Evolutionary conservation across 2,329 filamentous ascomycete species (phyloP).

Genomic region (Penicillium occitanis): DNA sequence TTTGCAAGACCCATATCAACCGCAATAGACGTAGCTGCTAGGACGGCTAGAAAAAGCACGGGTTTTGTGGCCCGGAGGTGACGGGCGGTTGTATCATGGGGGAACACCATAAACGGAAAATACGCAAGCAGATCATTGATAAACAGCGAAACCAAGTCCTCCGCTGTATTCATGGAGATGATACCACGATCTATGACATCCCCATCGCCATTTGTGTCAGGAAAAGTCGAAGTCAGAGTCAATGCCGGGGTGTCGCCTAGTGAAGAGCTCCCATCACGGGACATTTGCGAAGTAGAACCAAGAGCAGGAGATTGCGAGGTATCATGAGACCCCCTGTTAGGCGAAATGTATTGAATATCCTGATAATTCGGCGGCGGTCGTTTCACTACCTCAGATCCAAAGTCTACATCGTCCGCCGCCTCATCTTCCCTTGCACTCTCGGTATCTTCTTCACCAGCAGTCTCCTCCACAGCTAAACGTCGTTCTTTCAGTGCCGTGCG

Average conservation of each 20-base stretch:
- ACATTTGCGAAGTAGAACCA: conserved; percentile 24
- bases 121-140: conserved; percentile 33
- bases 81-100: conserved; percentile 31
- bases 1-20: conserved; percentile 46
- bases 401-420: conserved; percentile 27
- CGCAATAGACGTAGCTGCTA: conserved; percentile 64
- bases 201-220: conserved; percentile 23
- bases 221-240: conserved; percentile 25
- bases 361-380: conserved; percentile 27
- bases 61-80: conserved; percentile 52
- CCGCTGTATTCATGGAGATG: conserved; percentile 33
- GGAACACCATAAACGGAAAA: conserved; percentile 34
- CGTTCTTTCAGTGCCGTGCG: conserved; percentile 36
- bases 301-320: conserved; percentile 29
- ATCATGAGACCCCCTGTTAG: neutral
- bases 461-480: conserved; percentile 31
- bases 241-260: conserved; percentile 24
- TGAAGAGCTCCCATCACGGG: conserved; percentile 25
- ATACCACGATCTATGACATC: conserved; percentile 37
- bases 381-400: conserved; percentile 26
- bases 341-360: conserved; percentile 10
- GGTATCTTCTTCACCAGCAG: conserved; percentile 28
- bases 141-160: conserved; percentile 34
- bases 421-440: conserved; percentile 29
- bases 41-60: conserved; percentile 67